Evolutionary conservation across 2,329 filamentous ascomycete genomes (phyloP), one percentile per base, ranked within the genome.

Genomic region (Sordariomycetes sp.): DNA sequence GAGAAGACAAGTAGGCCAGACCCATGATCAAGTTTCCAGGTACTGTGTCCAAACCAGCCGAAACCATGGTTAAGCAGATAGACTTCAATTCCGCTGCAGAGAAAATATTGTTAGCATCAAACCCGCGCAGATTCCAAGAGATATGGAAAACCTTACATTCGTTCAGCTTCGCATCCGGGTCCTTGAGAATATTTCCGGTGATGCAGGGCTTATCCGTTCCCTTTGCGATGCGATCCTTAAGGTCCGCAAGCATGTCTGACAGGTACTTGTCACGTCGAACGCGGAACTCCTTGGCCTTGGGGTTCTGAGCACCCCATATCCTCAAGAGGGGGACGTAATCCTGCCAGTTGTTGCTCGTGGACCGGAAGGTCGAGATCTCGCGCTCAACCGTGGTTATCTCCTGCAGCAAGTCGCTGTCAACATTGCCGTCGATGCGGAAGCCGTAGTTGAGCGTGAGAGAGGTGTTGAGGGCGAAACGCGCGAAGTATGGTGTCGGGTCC

Each of bases 61-160:
- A 88, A 0, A 93, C 86, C 82, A 93, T 91, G 25, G 88, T 90
- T 25, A 94, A 72, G 67, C 89, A 90, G 63, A 94, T 90, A 2
- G 87, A 89, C 70, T 88, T 90, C 55, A 92, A 78, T 69, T 92
- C 89, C 14, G 82, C 86, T 88, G 58, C 53, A 43, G 22, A 28
- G n/a, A 55, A 55, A 32, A n/a, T 7, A 46, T 20, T 4, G 20
- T 55, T 55, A 55, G 53, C 22, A 51, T 22, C 7, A 52, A 25
- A 14, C 20, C 50, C 1, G 22, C 4, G 6, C 24, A 16, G 2
- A 52, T 52, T n/a, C 11, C 20, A 28, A 12, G 2, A 12, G 20
- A 16, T 20, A 7, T 10, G 4, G 12, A 11, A 4, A 35, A 14
- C 48, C 64, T 58, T 35, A 70, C 71, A 67, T 22, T 70, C 68